These are phyloP conservation scores for Fusarium chuoi DNA, from an alignment of 2,329 filamentous ascomycete species.

Conservation along the genomic window DNA sequence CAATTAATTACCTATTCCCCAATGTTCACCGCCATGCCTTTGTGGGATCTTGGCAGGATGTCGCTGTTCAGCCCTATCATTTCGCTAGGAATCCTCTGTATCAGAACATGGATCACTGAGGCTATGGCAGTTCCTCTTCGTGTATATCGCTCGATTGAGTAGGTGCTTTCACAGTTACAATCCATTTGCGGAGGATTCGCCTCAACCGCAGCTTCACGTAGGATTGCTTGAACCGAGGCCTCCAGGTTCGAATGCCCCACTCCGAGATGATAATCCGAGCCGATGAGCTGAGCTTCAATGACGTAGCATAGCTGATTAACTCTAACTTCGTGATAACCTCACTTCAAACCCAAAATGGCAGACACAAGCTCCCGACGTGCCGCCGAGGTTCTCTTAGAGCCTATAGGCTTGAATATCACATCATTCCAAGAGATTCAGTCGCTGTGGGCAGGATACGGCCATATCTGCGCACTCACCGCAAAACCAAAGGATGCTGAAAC, in stretches of 20 bases:
- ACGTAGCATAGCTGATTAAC: not conserved
- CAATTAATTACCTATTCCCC: not conserved
- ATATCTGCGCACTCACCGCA: conserved; percentile 66
- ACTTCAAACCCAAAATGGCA: conserved; percentile 6
- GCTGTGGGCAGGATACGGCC: conserved; percentile 63
- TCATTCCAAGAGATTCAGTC: conserved; percentile 54
- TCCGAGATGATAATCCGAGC: conserved; percentile 30
- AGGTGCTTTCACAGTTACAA: rapidly evolving
- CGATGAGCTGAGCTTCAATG: conserved; percentile 10
- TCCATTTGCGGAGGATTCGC: too few species aligned
- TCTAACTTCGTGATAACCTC: not conserved
- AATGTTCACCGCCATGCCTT: not conserved
- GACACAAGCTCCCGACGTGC: conserved; percentile 39
- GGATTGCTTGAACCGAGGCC: not conserved
- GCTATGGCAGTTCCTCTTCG: not conserved
- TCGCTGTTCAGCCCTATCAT: not conserved
- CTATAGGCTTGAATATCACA: conserved; percentile 53
- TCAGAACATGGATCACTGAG: not conserved
- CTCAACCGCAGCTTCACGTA: not conserved
- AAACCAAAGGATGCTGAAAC: conserved; percentile 43
- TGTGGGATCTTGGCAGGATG: not conserved
- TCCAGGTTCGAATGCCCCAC: not conserved
- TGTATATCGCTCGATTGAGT: not conserved
- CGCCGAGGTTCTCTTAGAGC: conserved; percentile 54
- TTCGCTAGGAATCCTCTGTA: not conserved